Evolutionary conservation across 441 rosid genomes (phyloP), one percentile per base, ranked within the genome.

Genomic region (Capsella rubella): DNA sequence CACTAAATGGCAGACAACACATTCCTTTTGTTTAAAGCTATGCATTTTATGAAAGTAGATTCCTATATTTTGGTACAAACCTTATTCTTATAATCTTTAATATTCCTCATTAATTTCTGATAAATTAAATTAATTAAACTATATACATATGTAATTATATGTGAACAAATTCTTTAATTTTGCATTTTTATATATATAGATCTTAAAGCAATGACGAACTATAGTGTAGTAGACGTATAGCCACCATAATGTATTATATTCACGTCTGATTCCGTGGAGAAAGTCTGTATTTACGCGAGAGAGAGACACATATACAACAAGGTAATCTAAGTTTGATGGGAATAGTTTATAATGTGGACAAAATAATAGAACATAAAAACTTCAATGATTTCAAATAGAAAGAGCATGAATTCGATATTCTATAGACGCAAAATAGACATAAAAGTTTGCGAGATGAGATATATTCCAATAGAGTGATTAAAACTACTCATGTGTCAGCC

Each of bases 1-100:
- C 15, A 51, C 31, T 58, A 72, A 77, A 77, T 77, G 80, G 80
- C 80, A 77, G 80, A 77, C 80, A 77, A 77, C 77, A 77, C 45
- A 66, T 77, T 77, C 77, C 54, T 60, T 77, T 72, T 67, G 32
- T 51, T 71, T 12, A 77, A 77, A 77, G 80, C 64, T 54, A 69
- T 76, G 52, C 52, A 16, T 53, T 77, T 65, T 77, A 52, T 59
- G 40, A 77, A 77, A 77, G 80, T 77, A 60, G 77, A 77, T 77
- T 72, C 80, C 73, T 66, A 72, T 29, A 77, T 59, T 46, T 59
- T 65, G 32, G 56, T 57, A 65, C 80, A 51, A 21, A 65, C 37
- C 57, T 59, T 77, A 71, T 77, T 71, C 69, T 66, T 64, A 40
- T 66, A 59, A 37, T 71, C 77, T 59, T 37, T 66, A 32, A 57